phyloP scores from a whole-genome alignment of 495 filamentous ascomycete species.

The Emericellopsis terricola region DNA sequence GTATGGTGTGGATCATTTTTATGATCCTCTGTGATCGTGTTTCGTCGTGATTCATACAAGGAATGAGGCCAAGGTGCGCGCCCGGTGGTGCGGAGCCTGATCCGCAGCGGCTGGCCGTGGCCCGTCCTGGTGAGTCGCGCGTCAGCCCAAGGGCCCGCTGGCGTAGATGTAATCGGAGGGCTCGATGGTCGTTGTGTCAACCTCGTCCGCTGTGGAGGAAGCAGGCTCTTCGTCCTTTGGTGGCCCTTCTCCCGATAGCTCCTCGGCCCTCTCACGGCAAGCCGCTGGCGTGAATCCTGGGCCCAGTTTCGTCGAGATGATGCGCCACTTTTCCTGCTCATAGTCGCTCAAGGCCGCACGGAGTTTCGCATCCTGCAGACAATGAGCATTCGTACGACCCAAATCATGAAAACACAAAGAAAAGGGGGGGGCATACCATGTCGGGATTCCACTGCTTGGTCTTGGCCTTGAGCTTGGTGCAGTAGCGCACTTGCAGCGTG shows the following conservation, averaged over 20 bases:
- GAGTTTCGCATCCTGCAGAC: conserved; percentile 52
- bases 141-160: no score
- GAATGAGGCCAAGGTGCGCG: no score
- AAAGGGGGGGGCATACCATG: conserved; percentile 41
- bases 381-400: no score
- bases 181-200: no score
- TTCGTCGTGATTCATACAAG: no score
- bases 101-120: no score
- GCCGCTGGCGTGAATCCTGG: conserved; percentile 68
- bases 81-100: no score
- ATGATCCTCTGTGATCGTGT: no score
- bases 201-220: no score
- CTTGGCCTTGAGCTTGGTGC: conserved; percentile 83
- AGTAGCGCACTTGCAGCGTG: conserved; percentile 84
- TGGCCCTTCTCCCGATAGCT: conserved; percentile 23
- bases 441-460: conserved; percentile 85
- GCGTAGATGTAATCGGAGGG: no score
- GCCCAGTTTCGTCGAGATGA: conserved; percentile 73
- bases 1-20: no score
- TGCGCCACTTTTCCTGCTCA: conserved; percentile 78
- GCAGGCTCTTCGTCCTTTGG: conserved; percentile 26
- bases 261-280: conserved; percentile 61
- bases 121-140: no score
- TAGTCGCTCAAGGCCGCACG: conserved; percentile 69
- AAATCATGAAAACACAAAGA: conserved; percentile 3